phyloP scores from a whole-genome alignment of 2,329 filamentous ascomycete genomes.

The Amesomyces nigricolor region DNA sequence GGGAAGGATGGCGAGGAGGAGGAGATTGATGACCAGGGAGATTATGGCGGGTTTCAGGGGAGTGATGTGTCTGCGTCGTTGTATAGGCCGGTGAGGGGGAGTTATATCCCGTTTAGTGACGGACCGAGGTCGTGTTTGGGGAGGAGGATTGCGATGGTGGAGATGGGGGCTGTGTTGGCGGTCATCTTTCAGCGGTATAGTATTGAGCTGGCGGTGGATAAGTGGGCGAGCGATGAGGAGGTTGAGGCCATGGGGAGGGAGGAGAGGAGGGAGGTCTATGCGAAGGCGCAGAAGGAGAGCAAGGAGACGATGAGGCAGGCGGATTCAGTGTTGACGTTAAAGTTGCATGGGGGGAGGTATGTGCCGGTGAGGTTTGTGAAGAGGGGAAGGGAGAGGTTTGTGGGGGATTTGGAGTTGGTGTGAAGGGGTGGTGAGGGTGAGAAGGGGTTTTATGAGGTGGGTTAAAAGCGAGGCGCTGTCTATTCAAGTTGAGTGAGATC shows the following conservation, averaged over 20 bases:
- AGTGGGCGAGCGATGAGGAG: constrained; percentile 50
- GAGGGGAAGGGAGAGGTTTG: constrained; percentile 65
- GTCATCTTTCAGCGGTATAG: constrained; percentile 55
- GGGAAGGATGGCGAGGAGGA: constrained; percentile 22
- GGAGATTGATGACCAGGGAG: constrained; percentile 42
- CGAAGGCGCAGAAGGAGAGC: constrained; percentile 52
- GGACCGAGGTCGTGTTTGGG: constrained; percentile 54
- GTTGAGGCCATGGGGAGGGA: constrained; percentile 44
- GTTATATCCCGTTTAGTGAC: constrained; percentile 55
- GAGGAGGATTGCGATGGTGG: constrained; percentile 53
- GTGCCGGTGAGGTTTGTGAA: constrained; percentile 64
- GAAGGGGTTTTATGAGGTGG: background rate
- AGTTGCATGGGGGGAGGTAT: constrained; percentile 53
- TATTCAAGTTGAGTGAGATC: background rate
- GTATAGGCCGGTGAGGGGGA: constrained; percentile 53
- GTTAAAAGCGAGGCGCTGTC: background rate
- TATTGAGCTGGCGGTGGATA: constrained; percentile 64
- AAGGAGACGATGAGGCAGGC: constrained; percentile 49
- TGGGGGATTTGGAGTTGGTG: constrained; percentile 34
- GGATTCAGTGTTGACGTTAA: constrained; percentile 63
- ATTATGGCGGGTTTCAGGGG: constrained; percentile 55
- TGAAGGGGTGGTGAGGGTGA: background rate
- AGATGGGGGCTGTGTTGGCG: constrained; percentile 51
- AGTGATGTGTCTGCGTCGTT: constrained; percentile 57
- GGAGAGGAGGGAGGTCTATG: constrained; percentile 51